Percentiles rank a stretch among this genome's conserved stretches.
These are phyloP conservation scores for Cytospora paraplurivora DNA, from an alignment of 2,329 filamentous ascomycete species.

Conservation along the genomic window DNA sequence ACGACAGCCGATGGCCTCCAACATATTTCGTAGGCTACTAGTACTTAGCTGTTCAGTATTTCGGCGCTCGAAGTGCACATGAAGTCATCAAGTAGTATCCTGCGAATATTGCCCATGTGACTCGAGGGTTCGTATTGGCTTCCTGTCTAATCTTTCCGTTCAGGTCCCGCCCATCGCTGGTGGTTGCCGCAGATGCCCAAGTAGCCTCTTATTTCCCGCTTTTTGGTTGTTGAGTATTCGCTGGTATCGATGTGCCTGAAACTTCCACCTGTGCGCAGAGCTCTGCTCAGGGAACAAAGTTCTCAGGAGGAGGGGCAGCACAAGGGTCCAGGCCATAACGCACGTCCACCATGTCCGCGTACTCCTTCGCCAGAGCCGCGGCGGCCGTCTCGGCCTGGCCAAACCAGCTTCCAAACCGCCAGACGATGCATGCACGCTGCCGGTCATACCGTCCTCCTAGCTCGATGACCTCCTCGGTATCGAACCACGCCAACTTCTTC, in stretches of 20 bases:
- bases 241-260: neutral
- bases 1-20: neutral
- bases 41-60: neutral
- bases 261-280: neutral
- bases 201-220: neutral
- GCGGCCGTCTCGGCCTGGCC: constrained; percentile 11
- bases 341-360: neutral
- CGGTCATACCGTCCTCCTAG: neutral
- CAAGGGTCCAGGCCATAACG: constrained; percentile 13
- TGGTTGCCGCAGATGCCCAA: neutral
- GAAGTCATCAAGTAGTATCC: neutral
- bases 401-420: constrained; percentile 19
- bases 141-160: too few relatives aligned
- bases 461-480: neutral
- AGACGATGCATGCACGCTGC: neutral
- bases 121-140: neutral
- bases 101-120: neutral
- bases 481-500: neutral
- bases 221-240: neutral
- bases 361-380: constrained; percentile 1
- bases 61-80: neutral
- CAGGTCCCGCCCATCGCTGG: neutral
- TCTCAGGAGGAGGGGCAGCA: neutral
- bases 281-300: neutral
- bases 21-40: neutral